These are phyloP conservation scores for Ganoderma boninense DNA, from an alignment of 1,284 basidiomycete genomes.

Conservation along the genomic window DNA sequence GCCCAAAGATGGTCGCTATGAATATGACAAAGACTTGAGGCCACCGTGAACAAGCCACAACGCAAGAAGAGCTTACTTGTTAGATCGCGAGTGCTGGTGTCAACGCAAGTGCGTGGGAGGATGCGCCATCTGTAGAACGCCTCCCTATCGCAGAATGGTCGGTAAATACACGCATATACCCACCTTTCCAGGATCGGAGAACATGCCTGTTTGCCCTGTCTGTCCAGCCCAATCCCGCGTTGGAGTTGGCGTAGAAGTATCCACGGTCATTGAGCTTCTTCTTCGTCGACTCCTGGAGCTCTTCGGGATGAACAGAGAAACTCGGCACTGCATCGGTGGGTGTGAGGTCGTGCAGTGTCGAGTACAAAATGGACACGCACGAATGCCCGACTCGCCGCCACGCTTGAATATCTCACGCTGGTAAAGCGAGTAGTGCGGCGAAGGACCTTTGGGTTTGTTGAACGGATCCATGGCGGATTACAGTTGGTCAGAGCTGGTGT, in stretches of 20 bases:
- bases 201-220: conserved; percentile 58
- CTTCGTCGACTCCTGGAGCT: conserved; percentile 57
- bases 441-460: conserved; percentile 59
- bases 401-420: conserved; percentile 60
- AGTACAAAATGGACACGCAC: conserved; percentile 38
- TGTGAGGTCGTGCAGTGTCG: no score
- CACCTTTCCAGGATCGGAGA: conserved; percentile 11
- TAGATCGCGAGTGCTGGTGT: conserved; percentile 63
- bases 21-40: no score
- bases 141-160: conserved; percentile 41
- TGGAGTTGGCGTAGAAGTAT: conserved; percentile 65
- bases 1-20: conserved; percentile 59
- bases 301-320: conserved; percentile 58
- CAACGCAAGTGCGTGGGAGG: conserved; percentile 65
- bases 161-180: background rate
- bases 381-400: conserved; percentile 49
- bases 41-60: background rate
- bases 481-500: background rate
- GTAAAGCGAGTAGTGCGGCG: conserved; percentile 65
- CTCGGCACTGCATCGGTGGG: conserved; percentile 38
- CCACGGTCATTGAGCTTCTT: conserved; percentile 59
- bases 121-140: conserved; percentile 62
- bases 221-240: conserved; percentile 65
- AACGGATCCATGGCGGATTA: conserved; percentile 54
- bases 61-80: conserved; percentile 46